Conservation (phyloP, 2,329 filamentous ascomycete species). For the Exophiala sideris region DNA sequence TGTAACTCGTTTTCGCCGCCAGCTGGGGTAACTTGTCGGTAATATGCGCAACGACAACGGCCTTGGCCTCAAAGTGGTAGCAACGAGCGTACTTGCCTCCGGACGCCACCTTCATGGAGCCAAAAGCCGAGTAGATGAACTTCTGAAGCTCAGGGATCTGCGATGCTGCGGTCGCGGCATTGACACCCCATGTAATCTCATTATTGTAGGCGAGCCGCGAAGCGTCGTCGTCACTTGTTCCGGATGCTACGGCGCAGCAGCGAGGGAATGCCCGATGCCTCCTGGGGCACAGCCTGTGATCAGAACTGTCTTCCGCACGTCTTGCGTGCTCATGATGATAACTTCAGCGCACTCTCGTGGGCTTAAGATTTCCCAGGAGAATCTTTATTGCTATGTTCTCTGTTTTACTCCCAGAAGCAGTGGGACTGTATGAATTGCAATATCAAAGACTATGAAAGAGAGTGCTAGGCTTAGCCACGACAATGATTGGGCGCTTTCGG, state of each 20-base stretch:
- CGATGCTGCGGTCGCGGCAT: constrained; percentile 5
- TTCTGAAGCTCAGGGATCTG: constrained; percentile 7
- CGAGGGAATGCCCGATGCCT: constrained; percentile 41
- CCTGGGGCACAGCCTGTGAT: constrained; percentile 43
- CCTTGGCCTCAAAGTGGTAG: constrained; percentile 10
- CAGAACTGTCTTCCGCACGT: constrained; percentile 21
- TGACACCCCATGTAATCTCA: constrained; percentile 7
- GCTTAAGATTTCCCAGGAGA: too few relatives aligned
- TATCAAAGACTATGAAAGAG: too few relatives aligned
- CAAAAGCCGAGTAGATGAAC: constrained; percentile 11
- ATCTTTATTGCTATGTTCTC: too few relatives aligned
- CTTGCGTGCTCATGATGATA: constrained; percentile 7
- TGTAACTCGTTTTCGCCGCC: constrained; percentile 1
- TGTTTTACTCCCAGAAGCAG: too few relatives aligned
- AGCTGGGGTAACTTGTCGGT: constrained; percentile 2
- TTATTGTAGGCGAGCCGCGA: constrained; percentile 10
- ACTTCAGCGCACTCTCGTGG: too few relatives aligned
- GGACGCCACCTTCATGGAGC: constrained; percentile 12
- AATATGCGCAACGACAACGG: constrained; percentile 5
- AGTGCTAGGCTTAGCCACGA: too few relatives aligned
- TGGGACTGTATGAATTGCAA: too few relatives aligned
- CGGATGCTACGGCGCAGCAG: constrained; percentile 3
- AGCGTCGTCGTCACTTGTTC: background rate
- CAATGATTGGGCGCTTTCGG: background rate
- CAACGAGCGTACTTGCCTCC: constrained; percentile 10